A percentile compares a stretch with the other conserved stretches of the same genome.
Conservation (phyloP, 768 basidiomycete species). For the Saitozyma sp. region DNA sequence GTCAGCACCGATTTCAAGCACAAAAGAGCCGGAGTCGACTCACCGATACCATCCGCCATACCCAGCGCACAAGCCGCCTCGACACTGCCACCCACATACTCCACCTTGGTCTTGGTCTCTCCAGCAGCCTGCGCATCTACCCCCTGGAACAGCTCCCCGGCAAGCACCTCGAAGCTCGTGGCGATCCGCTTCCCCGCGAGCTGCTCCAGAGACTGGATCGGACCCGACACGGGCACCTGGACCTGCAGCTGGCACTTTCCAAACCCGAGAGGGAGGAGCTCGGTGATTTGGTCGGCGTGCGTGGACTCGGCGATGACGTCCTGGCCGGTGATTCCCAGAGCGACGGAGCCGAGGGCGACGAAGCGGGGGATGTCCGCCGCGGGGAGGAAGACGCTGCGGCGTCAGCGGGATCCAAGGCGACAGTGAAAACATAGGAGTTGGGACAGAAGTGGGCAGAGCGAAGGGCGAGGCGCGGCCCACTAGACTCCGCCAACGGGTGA, state of each 20-base stretch:
- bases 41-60: constrained; percentile 93
- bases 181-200: constrained; percentile 90
- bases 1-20: not conserved
- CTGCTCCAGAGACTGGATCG: constrained; percentile 70
- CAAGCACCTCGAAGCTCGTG: constrained; percentile 89
- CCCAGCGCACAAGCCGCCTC: constrained; percentile 97
- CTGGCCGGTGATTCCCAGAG: constrained; percentile 96
- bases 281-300: constrained; percentile 74
- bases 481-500: not conserved
- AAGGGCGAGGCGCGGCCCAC: not conserved
- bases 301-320: constrained; percentile 91
- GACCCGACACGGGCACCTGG: constrained; percentile 78
- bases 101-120: constrained; percentile 72
- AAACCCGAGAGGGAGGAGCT: constrained; percentile 81
- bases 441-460: not conserved
- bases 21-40: constrained; percentile 36
- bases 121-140: constrained; percentile 61
- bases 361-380: constrained; percentile 97
- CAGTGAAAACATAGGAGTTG: not conserved
- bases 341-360: constrained; percentile 94
- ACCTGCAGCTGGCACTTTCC: constrained; percentile 82
- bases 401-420: not conserved
- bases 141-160: constrained; percentile 69
- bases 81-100: constrained; percentile 96
- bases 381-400: constrained; percentile 83